phyloP scores from a whole-genome alignment of 1,284 basidiomycete genomes.

The Afroboletus lepidellus region DNA sequence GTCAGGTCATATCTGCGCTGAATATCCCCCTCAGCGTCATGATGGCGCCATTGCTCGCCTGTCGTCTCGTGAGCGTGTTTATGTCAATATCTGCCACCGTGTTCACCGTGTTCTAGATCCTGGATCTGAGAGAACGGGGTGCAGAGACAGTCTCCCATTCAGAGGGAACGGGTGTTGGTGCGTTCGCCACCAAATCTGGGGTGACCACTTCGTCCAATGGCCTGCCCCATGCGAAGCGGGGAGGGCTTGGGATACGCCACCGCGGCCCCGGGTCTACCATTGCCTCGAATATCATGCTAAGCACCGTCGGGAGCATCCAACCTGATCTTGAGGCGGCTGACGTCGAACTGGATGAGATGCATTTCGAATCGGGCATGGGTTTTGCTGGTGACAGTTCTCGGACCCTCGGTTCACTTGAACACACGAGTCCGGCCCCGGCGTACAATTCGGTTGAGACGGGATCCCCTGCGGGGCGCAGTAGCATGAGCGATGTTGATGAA shows the following conservation, averaged over 20 bases:
- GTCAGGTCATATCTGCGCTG: constrained; percentile 77
- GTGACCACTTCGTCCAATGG: constrained; percentile 47
- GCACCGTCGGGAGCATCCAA: constrained; percentile 65
- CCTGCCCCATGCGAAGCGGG: constrained; percentile 36
- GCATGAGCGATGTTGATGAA: constrained; percentile 36
- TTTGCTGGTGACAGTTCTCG: constrained; percentile 35
- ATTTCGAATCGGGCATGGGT: constrained; percentile 39
- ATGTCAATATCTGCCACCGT: neutral
- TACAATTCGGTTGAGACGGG: constrained; percentile 54
- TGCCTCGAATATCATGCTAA: constrained; percentile 63
- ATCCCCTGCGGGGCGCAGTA: constrained; percentile 34
- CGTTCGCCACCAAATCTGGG: constrained; percentile 59
- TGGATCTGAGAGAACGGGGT: constrained; percentile 73
- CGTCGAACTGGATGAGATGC: constrained; percentile 54
- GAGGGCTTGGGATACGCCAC: constrained; percentile 38
- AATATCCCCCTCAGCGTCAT: constrained; percentile 84
- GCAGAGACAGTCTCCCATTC: constrained; percentile 72
- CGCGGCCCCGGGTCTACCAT: constrained; percentile 39
- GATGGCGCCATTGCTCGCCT: constrained; percentile 75
- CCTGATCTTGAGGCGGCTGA: constrained; percentile 54
- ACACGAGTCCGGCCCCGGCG: constrained; percentile 49
- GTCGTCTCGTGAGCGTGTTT: constrained; percentile 54
- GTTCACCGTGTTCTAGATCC: constrained; percentile 46
- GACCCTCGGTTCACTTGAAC: constrained; percentile 32
- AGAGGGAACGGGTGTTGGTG: constrained; percentile 58